Evolutionary conservation across 805 yeast genomes (phyloP).

Genomic region (Candida hungchunana): DNA sequence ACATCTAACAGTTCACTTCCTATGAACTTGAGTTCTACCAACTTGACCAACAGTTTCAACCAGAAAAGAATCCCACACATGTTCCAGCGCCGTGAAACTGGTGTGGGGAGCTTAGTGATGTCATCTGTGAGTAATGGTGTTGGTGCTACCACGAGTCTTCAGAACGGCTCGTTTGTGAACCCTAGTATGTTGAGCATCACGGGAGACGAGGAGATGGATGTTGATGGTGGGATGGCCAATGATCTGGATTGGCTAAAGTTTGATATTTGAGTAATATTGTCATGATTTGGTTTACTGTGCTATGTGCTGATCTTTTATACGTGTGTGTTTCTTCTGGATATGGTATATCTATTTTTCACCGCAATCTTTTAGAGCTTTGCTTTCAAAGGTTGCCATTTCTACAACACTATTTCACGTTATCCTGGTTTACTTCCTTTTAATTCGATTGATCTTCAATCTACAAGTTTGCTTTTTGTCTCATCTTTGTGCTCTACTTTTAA

Average conservation of each 20-base stretch:
- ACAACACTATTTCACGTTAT: too few relatives aligned
- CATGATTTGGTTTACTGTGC: too few relatives aligned
- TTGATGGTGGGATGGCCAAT: constrained; percentile 17
- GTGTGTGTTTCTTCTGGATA: too few relatives aligned
- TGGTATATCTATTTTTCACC: too few relatives aligned
- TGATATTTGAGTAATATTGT: constrained; percentile 22
- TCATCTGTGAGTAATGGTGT: neutral
- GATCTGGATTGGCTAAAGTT: constrained; percentile 29
- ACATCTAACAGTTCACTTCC: constrained; percentile 20
- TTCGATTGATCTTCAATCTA: too few relatives aligned
- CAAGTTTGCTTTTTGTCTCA: too few relatives aligned
- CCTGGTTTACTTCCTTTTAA: too few relatives aligned
- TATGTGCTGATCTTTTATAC: too few relatives aligned
- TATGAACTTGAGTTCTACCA: constrained; percentile 18
- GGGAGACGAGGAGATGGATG: constrained; percentile 18
- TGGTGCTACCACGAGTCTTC: too few relatives aligned
- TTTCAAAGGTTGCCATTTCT: too few relatives aligned
- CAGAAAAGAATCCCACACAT: constrained; percentile 27
- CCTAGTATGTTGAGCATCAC: constrained; percentile 14
- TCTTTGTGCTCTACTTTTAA: too few relatives aligned
- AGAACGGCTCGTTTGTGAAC: constrained; percentile 9
- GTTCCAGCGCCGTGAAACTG: constrained; percentile 18
- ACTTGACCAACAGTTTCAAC: constrained; percentile 25
- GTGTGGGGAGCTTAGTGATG: constrained; percentile 3
- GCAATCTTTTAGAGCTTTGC: too few relatives aligned